Percentiles rank a stretch among this genome's conserved stretches.
phyloP scores from a whole-genome alignment of 179 eudicot species.

The Drosera spatulata region DNA sequence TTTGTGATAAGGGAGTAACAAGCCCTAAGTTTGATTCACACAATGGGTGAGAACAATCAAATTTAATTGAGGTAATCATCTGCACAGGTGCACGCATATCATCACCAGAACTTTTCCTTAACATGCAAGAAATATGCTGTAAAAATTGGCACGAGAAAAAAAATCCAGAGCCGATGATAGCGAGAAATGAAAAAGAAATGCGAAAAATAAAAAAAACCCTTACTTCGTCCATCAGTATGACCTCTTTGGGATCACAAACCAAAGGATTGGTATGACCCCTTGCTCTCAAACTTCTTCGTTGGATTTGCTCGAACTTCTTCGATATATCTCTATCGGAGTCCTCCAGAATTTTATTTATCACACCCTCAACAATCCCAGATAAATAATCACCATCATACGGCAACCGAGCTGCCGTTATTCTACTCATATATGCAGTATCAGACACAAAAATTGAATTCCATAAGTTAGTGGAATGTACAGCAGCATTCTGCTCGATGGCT shows the following conservation, averaged over 20 bases:
- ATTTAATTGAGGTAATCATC: too few species aligned
- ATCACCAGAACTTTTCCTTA: too few species aligned
- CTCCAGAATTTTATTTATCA: conserved; percentile 39
- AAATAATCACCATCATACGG: conserved; percentile 91
- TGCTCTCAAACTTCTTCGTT: conserved; percentile 47
- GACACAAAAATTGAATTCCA: conserved; percentile 62
- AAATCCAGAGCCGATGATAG: too few species aligned
- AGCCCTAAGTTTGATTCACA: too few species aligned
- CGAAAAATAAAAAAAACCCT: conserved; percentile 4
- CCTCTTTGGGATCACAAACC: conserved; percentile 50
- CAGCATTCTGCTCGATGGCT: conserved; percentile 46
- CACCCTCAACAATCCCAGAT: conserved; percentile 54
- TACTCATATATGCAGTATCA: conserved; percentile 34
- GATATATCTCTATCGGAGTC: conserved; percentile 31
- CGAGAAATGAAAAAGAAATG: not conserved
- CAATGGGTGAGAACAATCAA: too few species aligned
- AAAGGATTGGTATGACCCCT: conserved; percentile 59
- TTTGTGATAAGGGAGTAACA: too few species aligned
- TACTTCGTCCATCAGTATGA: conserved; percentile 74
- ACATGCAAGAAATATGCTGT: too few species aligned
- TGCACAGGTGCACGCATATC: too few species aligned
- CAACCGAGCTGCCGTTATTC: conserved; percentile 68
- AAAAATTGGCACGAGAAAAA: too few species aligned
- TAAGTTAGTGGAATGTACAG: conserved; percentile 50
- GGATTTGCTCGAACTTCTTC: conserved; percentile 30